Base-by-base conservation (phyloP, 1,139 yeast species). In the Magnusiomyces ingens region DNA sequence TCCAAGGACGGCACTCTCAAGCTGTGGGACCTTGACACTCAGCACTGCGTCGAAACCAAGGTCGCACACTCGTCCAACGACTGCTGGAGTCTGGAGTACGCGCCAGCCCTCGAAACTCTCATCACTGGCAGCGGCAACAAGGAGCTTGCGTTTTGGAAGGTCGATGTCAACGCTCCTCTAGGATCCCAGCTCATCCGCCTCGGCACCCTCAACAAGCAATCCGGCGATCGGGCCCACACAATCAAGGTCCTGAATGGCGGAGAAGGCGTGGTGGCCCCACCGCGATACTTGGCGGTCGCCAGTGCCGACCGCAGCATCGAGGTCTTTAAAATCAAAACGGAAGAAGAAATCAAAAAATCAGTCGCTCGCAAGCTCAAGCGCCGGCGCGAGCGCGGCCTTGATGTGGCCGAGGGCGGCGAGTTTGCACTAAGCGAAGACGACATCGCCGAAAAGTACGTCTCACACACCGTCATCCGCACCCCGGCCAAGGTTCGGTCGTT, bases 21-120 rank as follows among this genome's bases (percentile, higher is more conserved):
- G 67, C 71, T 93, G 45, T 93, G 99, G 99, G 98, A 93, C 66
- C 72, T 93, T 60, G 84, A 82, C 64, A 75, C 94, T 12, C 91
- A 87, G 66, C 96, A 89, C 67, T 89, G 97, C 71, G 75, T 90
- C 15, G 99, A 93, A 68, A 90, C 98, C 0, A 98, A 90, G 67
- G 81, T 91, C 58, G 96, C 98, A 0, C 96, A 90, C 66, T 29
- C 45, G 21, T 78, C 88, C 15, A 90, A 90, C 58, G 98, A 93
- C 69, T 88, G 96, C 71, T 91, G 98, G 98, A 73, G 88, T 2
- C 69, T 89, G 67, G 87, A 81, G 1, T 67, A 57, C 29, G 48
- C 52, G 37, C 57, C 63, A 17, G 45, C 49, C 11, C 48, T 48
- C 15, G 46, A 40, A 64, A 62, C 37, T 66, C 76, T 62, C 56